Percentiles rank a stretch among this genome's conserved stretches.
Evolutionary conservation across 169 alveolate species (phyloP).

Genomic region (Eimeria falciformis): DNA sequence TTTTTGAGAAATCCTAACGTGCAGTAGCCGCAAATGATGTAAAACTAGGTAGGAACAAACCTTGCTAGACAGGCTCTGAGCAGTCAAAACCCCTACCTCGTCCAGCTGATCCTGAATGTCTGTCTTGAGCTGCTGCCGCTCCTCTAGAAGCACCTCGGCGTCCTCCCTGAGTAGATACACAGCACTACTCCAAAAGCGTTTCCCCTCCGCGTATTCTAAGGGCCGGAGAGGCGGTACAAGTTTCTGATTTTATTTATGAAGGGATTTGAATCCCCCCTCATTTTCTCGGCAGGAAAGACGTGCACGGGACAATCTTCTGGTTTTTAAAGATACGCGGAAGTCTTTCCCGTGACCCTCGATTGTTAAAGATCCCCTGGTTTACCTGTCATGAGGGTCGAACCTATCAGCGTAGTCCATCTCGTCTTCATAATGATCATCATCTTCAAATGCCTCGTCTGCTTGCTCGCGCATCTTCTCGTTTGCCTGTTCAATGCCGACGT

Average conservation of each 20-base stretch:
- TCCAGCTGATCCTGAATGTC: constrained; percentile 69
- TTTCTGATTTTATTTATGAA: background rate
- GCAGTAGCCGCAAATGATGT: too few relatives aligned
- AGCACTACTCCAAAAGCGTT: too few relatives aligned
- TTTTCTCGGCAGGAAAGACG: background rate
- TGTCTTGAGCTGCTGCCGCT: constrained; percentile 73
- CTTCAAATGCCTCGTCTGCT: constrained; percentile 56
- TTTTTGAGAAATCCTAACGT: too few relatives aligned
- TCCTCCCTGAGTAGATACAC: constrained; percentile 42
- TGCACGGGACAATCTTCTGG: background rate
- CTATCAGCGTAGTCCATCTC: constrained; percentile 76
- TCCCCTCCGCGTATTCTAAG: too few relatives aligned
- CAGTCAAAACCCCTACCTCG: too few relatives aligned
- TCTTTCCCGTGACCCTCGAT: too few relatives aligned
- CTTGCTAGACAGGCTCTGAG: too few relatives aligned
- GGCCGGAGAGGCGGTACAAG: background rate
- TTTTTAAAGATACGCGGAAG: too few relatives aligned
- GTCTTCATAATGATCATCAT: constrained; percentile 67
- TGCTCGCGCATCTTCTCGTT: constrained; percentile 55
- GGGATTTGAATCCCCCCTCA: background rate
- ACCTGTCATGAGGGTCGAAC: constrained; percentile 77
- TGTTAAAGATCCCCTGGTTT: too few relatives aligned
- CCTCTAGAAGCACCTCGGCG: constrained; percentile 77
- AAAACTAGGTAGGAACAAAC: too few relatives aligned
- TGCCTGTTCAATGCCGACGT: constrained; percentile 70